Conservation (phyloP, 2,329 filamentous ascomycete genomes). For the Cladophialophora bantiana region DNA sequence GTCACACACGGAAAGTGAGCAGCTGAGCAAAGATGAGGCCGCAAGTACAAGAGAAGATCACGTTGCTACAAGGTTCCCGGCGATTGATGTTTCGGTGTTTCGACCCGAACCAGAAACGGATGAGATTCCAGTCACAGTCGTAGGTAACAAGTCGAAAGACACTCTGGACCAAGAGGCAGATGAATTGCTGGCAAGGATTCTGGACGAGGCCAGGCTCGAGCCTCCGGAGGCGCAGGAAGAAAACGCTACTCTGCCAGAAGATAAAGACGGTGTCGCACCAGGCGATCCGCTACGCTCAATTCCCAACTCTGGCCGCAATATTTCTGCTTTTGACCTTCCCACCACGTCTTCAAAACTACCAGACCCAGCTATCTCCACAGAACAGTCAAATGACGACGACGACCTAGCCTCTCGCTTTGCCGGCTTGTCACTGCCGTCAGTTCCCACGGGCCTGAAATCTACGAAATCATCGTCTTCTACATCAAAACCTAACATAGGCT, state of each 20-base stretch:
- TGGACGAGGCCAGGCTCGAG: conserved; percentile 42
- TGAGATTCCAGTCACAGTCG: conserved; percentile 24
- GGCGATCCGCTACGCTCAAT: conserved; percentile 1
- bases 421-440: conserved; percentile 40
- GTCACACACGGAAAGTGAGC: conserved; percentile 13
- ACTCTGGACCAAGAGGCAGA: conserved; percentile 41
- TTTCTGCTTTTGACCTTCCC: conserved; percentile 29
- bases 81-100: conserved; percentile 38
- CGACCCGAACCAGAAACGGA: conserved; percentile 30
- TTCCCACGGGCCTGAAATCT: conserved; percentile 35
- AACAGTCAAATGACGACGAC: conserved; percentile 31
- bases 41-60: background rate
- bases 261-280: conserved; percentile 12
- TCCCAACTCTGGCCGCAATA: background rate
- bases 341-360: conserved; percentile 36
- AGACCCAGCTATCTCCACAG: conserved; percentile 17
- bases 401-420: conserved; percentile 39
- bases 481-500: conserved; percentile 47
- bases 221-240: conserved; percentile 23
- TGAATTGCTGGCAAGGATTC: conserved; percentile 42
- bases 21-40: conserved; percentile 18
- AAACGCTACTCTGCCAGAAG: background rate
- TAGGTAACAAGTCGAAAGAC: conserved; percentile 20
- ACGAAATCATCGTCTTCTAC: conserved; percentile 39
- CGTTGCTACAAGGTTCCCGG: conserved; percentile 17